Evolutionary conservation across 768 basidiomycete species (phyloP).

Genomic region (Suillus plorans): DNA sequence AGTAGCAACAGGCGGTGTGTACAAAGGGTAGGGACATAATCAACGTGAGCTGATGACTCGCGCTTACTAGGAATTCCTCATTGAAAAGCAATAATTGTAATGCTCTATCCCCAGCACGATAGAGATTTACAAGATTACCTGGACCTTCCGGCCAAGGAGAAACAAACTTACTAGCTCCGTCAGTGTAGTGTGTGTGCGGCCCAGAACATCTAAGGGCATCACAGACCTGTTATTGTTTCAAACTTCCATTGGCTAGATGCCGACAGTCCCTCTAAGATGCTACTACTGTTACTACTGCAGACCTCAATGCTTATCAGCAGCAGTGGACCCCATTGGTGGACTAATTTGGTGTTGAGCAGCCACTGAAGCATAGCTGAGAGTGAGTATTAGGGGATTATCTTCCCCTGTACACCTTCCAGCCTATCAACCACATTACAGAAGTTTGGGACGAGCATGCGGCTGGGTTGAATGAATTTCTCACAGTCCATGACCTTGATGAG

Average conservation of each 20-base stretch:
- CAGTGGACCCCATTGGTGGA: too few relatives aligned
- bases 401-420: too few relatives aligned
- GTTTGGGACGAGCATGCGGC: too few relatives aligned
- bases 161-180: constrained; percentile 82
- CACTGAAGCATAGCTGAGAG: too few relatives aligned
- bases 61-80: constrained; percentile 88
- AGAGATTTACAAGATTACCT: constrained; percentile 79
- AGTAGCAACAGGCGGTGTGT: constrained; percentile 82
- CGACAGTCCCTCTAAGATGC: constrained; percentile 83
- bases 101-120: constrained; percentile 86
- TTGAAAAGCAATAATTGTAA: constrained; percentile 92
- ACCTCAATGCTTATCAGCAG: too few relatives aligned
- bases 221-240: constrained; percentile 91
- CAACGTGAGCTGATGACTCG: constrained; percentile 87
- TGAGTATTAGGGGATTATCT: too few relatives aligned
- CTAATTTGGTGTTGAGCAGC: too few relatives aligned
- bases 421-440: too few relatives aligned
- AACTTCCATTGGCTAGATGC: constrained; percentile 81
- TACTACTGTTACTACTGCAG: too few relatives aligned
- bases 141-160: constrained; percentile 75
- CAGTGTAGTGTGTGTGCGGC: constrained; percentile 87
- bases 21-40: constrained; percentile 91
- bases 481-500: too few relatives aligned
- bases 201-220: constrained; percentile 91
- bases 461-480: too few relatives aligned